A percentile compares a stretch with the other conserved stretches of the same genome.
phyloP scores from a whole-genome alignment of 176 grass and related monocot genomes.

The Raddia guianensis region DNA sequence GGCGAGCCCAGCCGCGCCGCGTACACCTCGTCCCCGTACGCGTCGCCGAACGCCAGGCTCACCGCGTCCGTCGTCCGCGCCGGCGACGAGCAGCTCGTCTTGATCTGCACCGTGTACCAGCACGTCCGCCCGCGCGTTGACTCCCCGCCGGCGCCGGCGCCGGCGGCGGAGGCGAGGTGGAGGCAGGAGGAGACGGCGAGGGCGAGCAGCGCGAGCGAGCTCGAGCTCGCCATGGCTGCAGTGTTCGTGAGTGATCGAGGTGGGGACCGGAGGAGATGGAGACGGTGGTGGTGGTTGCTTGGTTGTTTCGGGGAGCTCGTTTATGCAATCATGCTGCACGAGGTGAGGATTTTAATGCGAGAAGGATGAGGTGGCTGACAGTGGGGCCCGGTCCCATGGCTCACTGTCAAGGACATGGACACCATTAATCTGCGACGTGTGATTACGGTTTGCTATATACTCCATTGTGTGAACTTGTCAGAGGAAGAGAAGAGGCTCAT shows the following conservation, averaged over 20 bases:
- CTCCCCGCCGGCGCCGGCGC: no score
- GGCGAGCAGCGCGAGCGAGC: neutral
- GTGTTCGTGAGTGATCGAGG: neutral
- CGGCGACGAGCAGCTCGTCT: conserved; percentile 79
- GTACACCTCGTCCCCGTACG: conserved; percentile 82
- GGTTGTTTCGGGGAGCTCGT: neutral
- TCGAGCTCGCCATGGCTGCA: conserved; percentile 17
- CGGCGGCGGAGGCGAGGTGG: neutral
- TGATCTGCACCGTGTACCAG: conserved; percentile 77
- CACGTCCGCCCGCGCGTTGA: conserved; percentile 28
- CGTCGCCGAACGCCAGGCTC: conserved; percentile 80
- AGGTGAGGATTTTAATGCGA: neutral
- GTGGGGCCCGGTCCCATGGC: neutral
- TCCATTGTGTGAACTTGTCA: neutral
- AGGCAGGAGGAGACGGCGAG: conserved; percentile 19
- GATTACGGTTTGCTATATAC: neutral
- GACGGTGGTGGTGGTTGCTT: neutral
- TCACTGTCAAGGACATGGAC: neutral
- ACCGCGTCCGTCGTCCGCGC: conserved; percentile 51
- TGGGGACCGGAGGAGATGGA: neutral
- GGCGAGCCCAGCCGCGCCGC: conserved; percentile 50
- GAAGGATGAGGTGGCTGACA: neutral
- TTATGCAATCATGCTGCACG: neutral
- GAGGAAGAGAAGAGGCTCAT: neutral
- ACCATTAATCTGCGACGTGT: neutral